Percentiles rank a stretch among this genome's conserved stretches.
Evolutionary conservation across 805 yeast genomes (phyloP).

Genomic region (Wickerhamomyces kurtzmanii): DNA sequence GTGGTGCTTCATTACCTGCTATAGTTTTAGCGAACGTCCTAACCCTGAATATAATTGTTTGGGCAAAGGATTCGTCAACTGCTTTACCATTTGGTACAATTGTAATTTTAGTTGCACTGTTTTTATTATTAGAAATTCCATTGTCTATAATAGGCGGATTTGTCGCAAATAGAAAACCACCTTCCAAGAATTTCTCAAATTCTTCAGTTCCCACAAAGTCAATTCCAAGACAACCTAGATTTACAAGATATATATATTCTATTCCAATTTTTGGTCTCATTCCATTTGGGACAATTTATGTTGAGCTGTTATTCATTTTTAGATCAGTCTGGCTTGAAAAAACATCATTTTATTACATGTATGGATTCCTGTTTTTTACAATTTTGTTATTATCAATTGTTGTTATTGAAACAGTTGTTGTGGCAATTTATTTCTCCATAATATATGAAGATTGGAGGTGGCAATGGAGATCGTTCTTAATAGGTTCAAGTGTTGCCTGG

Average conservation of each 20-base stretch:
- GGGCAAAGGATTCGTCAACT: slow-evolving; percentile 66
- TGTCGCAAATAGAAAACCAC: slow-evolving; percentile 27
- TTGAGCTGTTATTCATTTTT: slow-evolving; percentile 64
- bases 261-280: slow-evolving; percentile 52
- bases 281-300: slow-evolving; percentile 76
- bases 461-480: slow-evolving; percentile 77
- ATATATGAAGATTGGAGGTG: slow-evolving; percentile 49
- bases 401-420: slow-evolving; percentile 61
- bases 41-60: slow-evolving; percentile 55
- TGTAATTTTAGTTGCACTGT: slow-evolving; percentile 44
- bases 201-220: slow-evolving; percentile 11
- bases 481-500: slow-evolving; percentile 64
- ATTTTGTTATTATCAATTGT: slow-evolving; percentile 49
- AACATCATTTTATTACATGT: slow-evolving; percentile 69
- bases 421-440: slow-evolving; percentile 57
- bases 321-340: slow-evolving; percentile 75
- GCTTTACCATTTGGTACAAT: slow-evolving; percentile 78
- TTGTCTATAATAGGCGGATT: slow-evolving; percentile 67
- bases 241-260: slow-evolving; percentile 13
- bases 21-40: slow-evolving; percentile 38
- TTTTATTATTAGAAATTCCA: slow-evolving; percentile 64
- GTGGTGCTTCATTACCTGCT: slow-evolving; percentile 40
- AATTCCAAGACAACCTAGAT: slow-evolving; percentile 26
- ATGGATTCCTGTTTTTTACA: slow-evolving; percentile 65
- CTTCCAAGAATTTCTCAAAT: slow-evolving; percentile 7